These are phyloP conservation scores for Diphasiastrum complanatum DNA, from an alignment of 83 land plant species.

Conservation along the genomic window DNA sequence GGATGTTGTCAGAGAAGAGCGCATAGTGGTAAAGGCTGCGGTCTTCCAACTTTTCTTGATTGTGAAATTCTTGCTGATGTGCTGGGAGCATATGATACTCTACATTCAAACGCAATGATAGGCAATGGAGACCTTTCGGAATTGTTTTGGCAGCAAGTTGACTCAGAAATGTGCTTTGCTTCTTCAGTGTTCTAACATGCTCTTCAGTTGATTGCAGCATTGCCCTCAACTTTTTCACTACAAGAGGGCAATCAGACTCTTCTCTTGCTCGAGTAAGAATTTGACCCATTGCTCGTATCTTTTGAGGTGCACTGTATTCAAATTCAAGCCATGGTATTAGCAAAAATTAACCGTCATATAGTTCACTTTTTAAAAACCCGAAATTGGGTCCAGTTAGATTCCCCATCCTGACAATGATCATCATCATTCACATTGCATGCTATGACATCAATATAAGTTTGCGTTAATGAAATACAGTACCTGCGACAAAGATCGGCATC, in stretches of 20 bases:
- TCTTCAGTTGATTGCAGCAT: slow-evolving; percentile 88
- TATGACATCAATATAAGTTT: too few species aligned
- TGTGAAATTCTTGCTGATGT: slow-evolving; percentile 53
- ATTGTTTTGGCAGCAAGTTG: slow-evolving; percentile 88
- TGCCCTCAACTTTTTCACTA: slow-evolving; percentile 62
- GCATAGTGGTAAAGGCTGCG: slow-evolving; percentile 80
- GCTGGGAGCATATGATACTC: slow-evolving; percentile 66
- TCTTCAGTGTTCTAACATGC: slow-evolving; percentile 62
- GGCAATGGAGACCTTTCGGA: slow-evolving; percentile 81
- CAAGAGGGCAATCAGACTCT: slow-evolving; percentile 49
- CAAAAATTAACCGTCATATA: slow-evolving; percentile 5
- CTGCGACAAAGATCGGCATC: slow-evolving; percentile 63
- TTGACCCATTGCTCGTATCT: slow-evolving; percentile 76
- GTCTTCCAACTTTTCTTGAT: slow-evolving; percentile 59
- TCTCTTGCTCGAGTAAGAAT: slow-evolving; percentile 54
- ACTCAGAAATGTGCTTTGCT: slow-evolving; percentile 72
- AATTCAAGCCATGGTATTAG: neutral
- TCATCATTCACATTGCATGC: neutral
- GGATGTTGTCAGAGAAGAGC: slow-evolving; percentile 87
- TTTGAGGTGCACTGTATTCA: slow-evolving; percentile 57
- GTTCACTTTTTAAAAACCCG: neutral
- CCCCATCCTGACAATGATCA: neutral
- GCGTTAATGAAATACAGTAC: slow-evolving; percentile 32
- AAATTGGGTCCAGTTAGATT: neutral
- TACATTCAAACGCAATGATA: slow-evolving; percentile 71